These are phyloP conservation scores for Cyamopsis tetragonoloba DNA, from an alignment of 306 rosid species.

Conservation along the genomic window DNA sequence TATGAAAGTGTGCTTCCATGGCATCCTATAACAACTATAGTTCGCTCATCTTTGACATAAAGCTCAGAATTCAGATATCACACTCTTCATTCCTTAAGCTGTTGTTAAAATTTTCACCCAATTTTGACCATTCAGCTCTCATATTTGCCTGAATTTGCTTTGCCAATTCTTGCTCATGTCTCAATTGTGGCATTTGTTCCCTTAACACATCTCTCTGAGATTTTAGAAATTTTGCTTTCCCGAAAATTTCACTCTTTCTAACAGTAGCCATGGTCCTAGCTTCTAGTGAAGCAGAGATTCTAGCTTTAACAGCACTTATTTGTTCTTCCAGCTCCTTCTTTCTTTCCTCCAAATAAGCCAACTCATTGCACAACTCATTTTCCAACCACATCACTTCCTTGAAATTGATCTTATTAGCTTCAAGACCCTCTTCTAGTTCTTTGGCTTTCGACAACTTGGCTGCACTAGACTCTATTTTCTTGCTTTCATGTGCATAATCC, in stretches of 20 bases:
- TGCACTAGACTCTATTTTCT: not conserved
- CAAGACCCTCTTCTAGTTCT: conserved; percentile 19
- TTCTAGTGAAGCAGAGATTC: conserved; percentile 2
- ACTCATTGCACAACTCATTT: conserved; percentile 21
- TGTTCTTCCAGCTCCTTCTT: conserved; percentile 27
- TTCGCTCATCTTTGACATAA: not conserved
- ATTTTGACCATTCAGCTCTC: conserved; percentile 22
- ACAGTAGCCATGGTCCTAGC: not conserved
- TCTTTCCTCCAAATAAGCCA: conserved; percentile 25
- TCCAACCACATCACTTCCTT: conserved; percentile 6
- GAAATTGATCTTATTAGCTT: conserved; percentile 22
- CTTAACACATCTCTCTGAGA: conserved; percentile 28
- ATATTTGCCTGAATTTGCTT: conserved; percentile 15
- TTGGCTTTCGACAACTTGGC: conserved; percentile 12
- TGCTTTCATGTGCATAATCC: conserved; percentile 14
- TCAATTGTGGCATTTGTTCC: conserved; percentile 8
- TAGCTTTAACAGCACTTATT: conserved; percentile 15
- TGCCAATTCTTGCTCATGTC: conserved; percentile 17
- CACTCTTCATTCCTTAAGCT: not conserved
- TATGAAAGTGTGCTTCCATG: too few species aligned
- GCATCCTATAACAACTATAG: too few species aligned
- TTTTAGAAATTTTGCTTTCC: conserved; percentile 17
- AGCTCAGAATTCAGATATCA: not conserved
- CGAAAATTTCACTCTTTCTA: conserved; percentile 21
- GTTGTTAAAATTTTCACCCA: conserved; percentile 16